A percentile compares a stretch with the other conserved stretches of the same genome.
phyloP scores from a whole-genome alignment of 2,329 filamentous ascomycete genomes.

The Xylaria sp. region DNA sequence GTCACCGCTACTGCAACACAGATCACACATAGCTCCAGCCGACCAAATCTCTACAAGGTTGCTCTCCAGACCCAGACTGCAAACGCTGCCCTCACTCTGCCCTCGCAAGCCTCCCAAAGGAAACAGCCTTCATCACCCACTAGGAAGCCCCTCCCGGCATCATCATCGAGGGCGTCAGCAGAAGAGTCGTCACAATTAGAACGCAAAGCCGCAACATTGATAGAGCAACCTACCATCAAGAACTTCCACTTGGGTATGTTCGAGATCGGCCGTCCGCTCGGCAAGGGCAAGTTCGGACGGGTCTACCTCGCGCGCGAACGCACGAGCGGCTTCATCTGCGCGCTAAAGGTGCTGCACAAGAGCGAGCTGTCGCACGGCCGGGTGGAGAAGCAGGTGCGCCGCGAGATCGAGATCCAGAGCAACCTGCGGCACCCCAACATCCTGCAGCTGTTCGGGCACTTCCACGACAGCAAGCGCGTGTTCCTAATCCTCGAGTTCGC shows the following conservation, averaged over 20 bases:
- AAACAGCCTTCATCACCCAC: conserved; percentile 58
- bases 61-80: conserved; percentile 79
- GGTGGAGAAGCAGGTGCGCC: conserved; percentile 85
- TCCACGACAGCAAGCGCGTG: conserved; percentile 86
- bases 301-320: conserved; percentile 86
- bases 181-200: conserved; percentile 59
- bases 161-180: conserved; percentile 39
- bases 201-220: conserved; percentile 56
- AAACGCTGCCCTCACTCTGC: conserved; percentile 70
- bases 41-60: conserved; percentile 85
- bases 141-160: conserved; percentile 55
- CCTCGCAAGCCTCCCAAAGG: conserved; percentile 68
- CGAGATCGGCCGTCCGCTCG: conserved; percentile 84
- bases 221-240: conserved; percentile 63
- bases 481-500: conserved; percentile 89
- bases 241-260: conserved; percentile 92
- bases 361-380: conserved; percentile 76
- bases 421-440: conserved; percentile 88
- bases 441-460: conserved; percentile 82
- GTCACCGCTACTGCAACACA: conserved; percentile 52
- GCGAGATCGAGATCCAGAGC: conserved; percentile 89
- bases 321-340: conserved; percentile 80
- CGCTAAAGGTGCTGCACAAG: conserved; percentile 86
- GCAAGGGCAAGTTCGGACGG: conserved; percentile 86
- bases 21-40: conserved; percentile 60